Percentiles rank a stretch among this genome's conserved stretches.
phyloP scores from a whole-genome alignment of 139 green algal species.

The Asterochloris sp. region DNA sequence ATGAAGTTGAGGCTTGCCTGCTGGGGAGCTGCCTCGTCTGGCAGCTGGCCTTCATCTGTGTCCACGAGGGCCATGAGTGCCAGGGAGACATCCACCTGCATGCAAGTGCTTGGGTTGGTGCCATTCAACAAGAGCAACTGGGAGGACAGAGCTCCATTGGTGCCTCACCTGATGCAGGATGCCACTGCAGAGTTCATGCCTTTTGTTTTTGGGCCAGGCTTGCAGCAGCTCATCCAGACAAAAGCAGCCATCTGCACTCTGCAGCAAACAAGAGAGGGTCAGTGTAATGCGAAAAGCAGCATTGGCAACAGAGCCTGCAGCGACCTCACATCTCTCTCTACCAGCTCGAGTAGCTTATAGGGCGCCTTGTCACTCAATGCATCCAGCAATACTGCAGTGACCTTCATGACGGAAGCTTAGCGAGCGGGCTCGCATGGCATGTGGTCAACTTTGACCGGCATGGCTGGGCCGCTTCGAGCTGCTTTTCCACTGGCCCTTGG shows the following conservation, averaged over 20 bases:
- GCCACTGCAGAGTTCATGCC: not conserved
- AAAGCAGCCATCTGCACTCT: conserved; percentile 1
- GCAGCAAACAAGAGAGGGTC: not conserved
- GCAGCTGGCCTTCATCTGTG: no score
- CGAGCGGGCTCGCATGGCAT: not conserved
- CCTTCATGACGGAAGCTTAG: not conserved
- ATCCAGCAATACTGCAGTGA: not conserved
- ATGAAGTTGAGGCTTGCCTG: no score
- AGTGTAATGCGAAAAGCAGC: not conserved
- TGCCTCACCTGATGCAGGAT: conserved; percentile 1
- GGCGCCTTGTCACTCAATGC: not conserved
- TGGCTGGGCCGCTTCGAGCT: no score
- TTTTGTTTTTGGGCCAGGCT: conserved; percentile 1
- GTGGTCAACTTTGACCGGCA: no score
- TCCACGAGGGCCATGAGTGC: not conserved
- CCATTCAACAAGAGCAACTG: no score
- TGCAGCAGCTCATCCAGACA: conserved; percentile 2
- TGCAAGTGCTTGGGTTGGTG: not conserved
- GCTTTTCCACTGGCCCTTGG: no score
- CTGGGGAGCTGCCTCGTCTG: no score
- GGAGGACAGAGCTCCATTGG: no score
- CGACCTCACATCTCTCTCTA: no score
- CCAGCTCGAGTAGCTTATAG: not conserved
- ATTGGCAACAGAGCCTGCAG: not conserved
- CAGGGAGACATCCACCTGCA: not conserved